Percentiles rank a stretch among this genome's conserved stretches.
Conservation (phyloP, 768 basidiomycete genomes). For the Gelatoporia subvermispora region DNA sequence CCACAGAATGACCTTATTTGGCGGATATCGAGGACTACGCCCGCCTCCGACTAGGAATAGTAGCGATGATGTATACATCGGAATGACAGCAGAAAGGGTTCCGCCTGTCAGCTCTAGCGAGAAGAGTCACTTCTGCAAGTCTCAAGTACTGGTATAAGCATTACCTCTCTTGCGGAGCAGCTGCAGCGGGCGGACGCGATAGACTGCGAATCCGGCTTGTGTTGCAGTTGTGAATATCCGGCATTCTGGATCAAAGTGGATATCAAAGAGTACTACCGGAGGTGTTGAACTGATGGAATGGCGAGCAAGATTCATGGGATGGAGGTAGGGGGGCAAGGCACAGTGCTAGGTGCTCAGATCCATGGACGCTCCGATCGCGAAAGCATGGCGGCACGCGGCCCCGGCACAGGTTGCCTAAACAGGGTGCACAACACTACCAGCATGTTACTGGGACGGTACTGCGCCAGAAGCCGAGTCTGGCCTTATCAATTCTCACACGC, state of each 20-base stretch:
- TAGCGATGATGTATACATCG: slow-evolving; percentile 76
- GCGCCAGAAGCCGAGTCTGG: no score
- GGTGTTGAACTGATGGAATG: slow-evolving; percentile 75
- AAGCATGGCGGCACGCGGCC: background rate
- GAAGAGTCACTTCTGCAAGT: background rate
- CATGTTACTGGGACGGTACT: no score
- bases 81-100: slow-evolving; percentile 71
- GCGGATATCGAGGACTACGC: slow-evolving; percentile 82
- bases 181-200: slow-evolving; percentile 69
- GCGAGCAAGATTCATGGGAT: slow-evolving; percentile 79
- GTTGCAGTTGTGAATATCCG: slow-evolving; percentile 78
- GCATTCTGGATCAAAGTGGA: slow-evolving; percentile 75
- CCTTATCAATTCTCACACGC: no score
- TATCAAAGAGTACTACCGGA: slow-evolving; percentile 72
- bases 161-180: slow-evolving; percentile 80
- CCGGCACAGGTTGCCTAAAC: no score
- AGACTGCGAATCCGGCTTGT: slow-evolving; percentile 79
- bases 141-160: slow-evolving; percentile 2
- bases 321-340: slow-evolving; percentile 10
- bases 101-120: slow-evolving; percentile 69
- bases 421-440: no score
- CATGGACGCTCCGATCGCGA: background rate
- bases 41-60: slow-evolving; percentile 87
- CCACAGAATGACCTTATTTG: slow-evolving; percentile 90
- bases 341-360: no score